Base-by-base conservation (phyloP, 805 yeast species). In the Maudiozyma barnettii region DNA sequence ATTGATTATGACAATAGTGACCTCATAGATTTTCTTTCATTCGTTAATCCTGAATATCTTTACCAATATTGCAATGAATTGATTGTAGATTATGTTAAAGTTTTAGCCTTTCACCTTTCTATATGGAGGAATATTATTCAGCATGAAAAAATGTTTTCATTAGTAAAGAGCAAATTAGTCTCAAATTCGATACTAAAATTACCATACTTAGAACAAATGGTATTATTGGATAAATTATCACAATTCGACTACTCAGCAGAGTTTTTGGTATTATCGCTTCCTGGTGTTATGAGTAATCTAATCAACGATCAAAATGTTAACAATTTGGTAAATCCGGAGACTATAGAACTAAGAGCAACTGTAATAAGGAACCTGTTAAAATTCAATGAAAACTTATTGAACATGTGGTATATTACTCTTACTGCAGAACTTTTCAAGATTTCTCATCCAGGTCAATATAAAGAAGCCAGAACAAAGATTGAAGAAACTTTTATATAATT, bases 191-290 rank as follows among this genome's bases (percentile, higher is more conserved):
- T 64, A 12, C 35, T 60, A 29, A 39, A 43, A 5, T 46, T 64
- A 56, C 66, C 67, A 26, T 64, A 61, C 45, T 41, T 54, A 43
- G 67, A 63, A 48, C 65, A 61, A 46, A 60, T 64, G 65, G 58
- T 56, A 8, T 36, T 64, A 16, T 41, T 61, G 7, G 56, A 60
- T 46, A 54, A 53, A 29, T 10, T 64, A 31, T 50, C 66, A 3
- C 54, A 52, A 37, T 57, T 44, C 45, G 19, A 49, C 1, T 51
- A 61, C 45, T 49, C 57, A 5, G 50, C 52, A 2, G 41, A 41
- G 4, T 59, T 45, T 44, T 42, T 63, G 18, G 43, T 59, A 2
- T 36, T 50, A 13, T 38, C 40, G 1, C 35, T 57, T 30, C 65
- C 67, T 1, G 53, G 49, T 41, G 62, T 61, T 13, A 57, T 64